Evolutionary conservation across 805 yeast species (phyloP), one percentile per base, ranked within the genome.

Genomic region (Zygosaccharomyces rouxii): DNA sequence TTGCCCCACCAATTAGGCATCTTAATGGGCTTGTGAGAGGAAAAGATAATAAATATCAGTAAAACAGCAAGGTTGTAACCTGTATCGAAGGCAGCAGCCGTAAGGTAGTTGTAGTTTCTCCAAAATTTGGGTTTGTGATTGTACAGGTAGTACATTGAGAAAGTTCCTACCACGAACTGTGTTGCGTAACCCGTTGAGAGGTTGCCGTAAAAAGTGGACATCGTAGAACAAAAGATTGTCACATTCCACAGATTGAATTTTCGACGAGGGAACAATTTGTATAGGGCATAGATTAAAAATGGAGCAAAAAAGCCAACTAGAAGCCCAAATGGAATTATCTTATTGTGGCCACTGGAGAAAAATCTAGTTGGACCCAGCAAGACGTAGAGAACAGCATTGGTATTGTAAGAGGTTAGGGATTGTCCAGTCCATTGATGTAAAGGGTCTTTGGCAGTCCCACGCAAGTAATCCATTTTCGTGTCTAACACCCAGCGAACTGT

Each of bases 191-290:
- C 43, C 60, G 79, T 80, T 63, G 79, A 80, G 35, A 84, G 79
- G n/a, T 87, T 79, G n/a, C 85, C 85, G 29, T 89, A 88, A 18
- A 89, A 88, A 58, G 81, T 74, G 54, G 71, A 67, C 33, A 80
- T 80, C 13, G 74, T 57, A 14, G 75, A 71, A 33, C 72, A 69
- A 56, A 84, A 72, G 35, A 85, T 39, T 4, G 33, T 26, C n/a
- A 80, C 19, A 81, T 80, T 0, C 87, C 84, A 63, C 86, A 83
- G 51, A 82, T 83, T 55, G 81, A 69, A 55, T 74, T 73, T 38
- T 66, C 59, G 23, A 71, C 50, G n/a, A 44, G 72, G 16, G 71
- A 67, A 37, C 63, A 60, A 41, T 60, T 60, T 52, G 61, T 63
- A 38, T 71, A 62, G 51, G 67, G 53, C 9, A 62, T 37, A 72